Base-by-base conservation (phyloP, 78 protist genomes). In the Dictyostelium citrinum region DNA sequence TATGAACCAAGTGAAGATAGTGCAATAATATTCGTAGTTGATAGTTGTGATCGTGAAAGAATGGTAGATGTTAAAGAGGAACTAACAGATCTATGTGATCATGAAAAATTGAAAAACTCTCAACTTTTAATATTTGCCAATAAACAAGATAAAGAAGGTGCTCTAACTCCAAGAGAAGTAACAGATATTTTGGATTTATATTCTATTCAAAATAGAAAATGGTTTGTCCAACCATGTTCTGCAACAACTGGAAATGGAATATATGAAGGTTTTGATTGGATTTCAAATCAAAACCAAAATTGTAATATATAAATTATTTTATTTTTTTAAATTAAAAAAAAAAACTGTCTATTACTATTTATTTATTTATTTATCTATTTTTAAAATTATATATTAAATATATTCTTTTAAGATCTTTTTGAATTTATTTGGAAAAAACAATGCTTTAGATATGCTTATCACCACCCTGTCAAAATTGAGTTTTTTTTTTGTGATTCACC, bases 241-340 rank as follows among this genome's bases (percentile, higher is more conserved):
- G 97, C 96, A 0, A 71, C 85, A 10, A 33, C 82, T 12, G 98
- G 98, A 37, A 95, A 84, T 55, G 98, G 98, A 8, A 86, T 97
- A 3, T 97, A 95, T 78, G 97, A 97, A 76, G 98, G 98, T 3
- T 91, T 97, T 41, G 98, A 97, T 82, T 97, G 98, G 98, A 55
- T 58, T 35, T 12, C 17, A 16, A 5, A 24, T 29, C 61, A 84
- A 84, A 29, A 24, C 11, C 31, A 61, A 61, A 61, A 24, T 24
- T 24, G 31, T 61, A 61, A 61, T 61, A 24, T 24, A 64, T 24
- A 64, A 64, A 64, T 27, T 64, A 64, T 6, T 64, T 9, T 5
- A 0, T 20, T 49, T 49, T 49, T 49, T 49, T 39, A 39, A 39
- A 39, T 5, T 5, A 39, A 39, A 39, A 39, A 39, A 39, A 39